A percentile compares a stretch with the other conserved stretches of the same genome.
Evolutionary conservation across 2,329 filamentous ascomycete species (phyloP).

Genomic region (Colletotrichum brevisporum): DNA sequence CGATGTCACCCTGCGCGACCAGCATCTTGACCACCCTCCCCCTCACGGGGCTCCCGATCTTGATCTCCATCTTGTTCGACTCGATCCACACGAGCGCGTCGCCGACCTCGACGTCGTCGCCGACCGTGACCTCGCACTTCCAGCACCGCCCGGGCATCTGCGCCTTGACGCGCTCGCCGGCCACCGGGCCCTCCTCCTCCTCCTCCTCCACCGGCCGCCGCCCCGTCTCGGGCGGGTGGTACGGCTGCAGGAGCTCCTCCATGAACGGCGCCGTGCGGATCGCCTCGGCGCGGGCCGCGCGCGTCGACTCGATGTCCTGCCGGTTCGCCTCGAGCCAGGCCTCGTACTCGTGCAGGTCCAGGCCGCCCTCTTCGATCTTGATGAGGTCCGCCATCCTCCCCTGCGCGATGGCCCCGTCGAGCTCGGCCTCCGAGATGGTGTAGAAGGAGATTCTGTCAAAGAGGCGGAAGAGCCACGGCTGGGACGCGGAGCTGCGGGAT

Average conservation of each 20-base stretch:
- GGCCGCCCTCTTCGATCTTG: conserved; percentile 44
- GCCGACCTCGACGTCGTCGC: conserved; percentile 45
- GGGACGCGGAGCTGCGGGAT: neutral
- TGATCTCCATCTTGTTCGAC: conserved; percentile 57
- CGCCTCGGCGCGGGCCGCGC: conserved; percentile 43
- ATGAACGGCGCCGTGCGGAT: conserved; percentile 48
- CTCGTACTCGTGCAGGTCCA: conserved; percentile 51
- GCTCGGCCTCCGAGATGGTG: conserved; percentile 45
- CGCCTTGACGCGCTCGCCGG: conserved; percentile 47
- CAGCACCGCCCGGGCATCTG: conserved; percentile 53
- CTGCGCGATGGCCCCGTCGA: conserved; percentile 43
- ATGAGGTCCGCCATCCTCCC: conserved; percentile 45
- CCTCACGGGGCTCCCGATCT: conserved; percentile 48
- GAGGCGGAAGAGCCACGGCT: conserved; percentile 48
- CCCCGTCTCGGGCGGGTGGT: conserved; percentile 40
- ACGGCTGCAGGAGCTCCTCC: conserved; percentile 48
- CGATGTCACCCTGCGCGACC: conserved; percentile 47
- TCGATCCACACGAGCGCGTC: conserved; percentile 52
- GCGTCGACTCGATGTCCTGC: conserved; percentile 44
- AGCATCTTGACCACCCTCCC: conserved; percentile 47
- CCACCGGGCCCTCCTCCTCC: neutral
- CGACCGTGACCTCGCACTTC: conserved; percentile 48
- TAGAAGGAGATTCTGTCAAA: conserved; percentile 54
- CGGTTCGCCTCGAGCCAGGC: conserved; percentile 49
- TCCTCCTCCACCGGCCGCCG: conserved; percentile 10